These are phyloP conservation scores for Plasmodium gonderi DNA, from an alignment of 169 alveolate species.

Conservation along the genomic window DNA sequence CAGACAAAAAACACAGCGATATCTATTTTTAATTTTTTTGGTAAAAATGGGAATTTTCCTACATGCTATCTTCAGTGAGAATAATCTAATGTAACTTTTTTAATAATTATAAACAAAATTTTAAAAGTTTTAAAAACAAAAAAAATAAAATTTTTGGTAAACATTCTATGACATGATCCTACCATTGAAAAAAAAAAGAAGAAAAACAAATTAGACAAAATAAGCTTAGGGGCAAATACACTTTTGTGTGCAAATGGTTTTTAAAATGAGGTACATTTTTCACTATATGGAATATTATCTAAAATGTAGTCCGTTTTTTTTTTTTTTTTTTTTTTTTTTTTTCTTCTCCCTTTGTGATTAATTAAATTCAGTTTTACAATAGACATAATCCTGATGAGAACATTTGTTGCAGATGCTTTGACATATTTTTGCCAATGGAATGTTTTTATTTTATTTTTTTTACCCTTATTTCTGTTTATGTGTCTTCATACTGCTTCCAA, in stretches of 20 bases:
- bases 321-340: neutral
- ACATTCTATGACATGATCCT: neutral
- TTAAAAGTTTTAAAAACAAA: neutral
- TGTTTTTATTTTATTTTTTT: too few relatives aligned
- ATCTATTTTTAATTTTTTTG: neutral
- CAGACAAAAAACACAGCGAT: neutral
- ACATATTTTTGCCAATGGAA: neutral
- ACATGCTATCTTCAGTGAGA: neutral
- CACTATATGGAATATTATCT: neutral
- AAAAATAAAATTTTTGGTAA: neutral
- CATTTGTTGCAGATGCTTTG: neutral
- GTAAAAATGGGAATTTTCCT: neutral
- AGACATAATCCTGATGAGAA: neutral
- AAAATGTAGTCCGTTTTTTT: neutral
- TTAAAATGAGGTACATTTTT: neutral
- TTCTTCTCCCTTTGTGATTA: neutral
- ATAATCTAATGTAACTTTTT: neutral
- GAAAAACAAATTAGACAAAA: too few relatives aligned
- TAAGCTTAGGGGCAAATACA: neutral
- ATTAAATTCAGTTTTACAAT: neutral
- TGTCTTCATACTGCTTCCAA: neutral
- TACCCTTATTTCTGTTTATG: too few relatives aligned
- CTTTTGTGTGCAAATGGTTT: neutral
- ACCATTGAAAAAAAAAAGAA: neutral
- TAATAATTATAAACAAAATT: neutral